Base-by-base conservation (phyloP, 768 basidiomycete genomes). In the Tricholoma matsutake region DNA sequence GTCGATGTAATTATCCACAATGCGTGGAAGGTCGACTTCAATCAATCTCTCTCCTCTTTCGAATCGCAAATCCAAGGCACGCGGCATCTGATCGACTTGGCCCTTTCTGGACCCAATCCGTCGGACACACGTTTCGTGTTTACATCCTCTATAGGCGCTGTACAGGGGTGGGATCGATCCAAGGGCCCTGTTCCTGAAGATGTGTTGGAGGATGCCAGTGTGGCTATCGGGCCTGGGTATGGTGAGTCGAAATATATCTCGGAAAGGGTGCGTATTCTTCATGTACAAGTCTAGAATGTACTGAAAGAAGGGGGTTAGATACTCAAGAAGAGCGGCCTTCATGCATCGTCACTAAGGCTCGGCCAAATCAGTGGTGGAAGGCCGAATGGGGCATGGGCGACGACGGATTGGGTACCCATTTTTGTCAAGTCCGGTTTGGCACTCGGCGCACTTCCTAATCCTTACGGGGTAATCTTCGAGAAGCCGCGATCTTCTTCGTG, bases 1-100 rank as follows among this genome's bases (percentile, higher is more conserved):
- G 68, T 77, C 9, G 72, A 71, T 2, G 59, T 65, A 22, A 68
- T 77, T 22, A 69, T 78, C 0, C 72, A 76, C 58, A 75, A 76
- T 45, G 79, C 76, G 1, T 80, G 76, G 79, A 63, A 70, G 9
- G 66, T 81, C 4, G 72, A 81, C 53, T 80, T 81, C 63, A 79
- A 80, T 35, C 61, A 75, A 6, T 67, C 74, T 0, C 64, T 80
- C 3, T 34, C 61, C 0, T 78, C 78, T 1, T 79, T 74, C 59
- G 75, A 80, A 57, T 63, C 73, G 0, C 71, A 75, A 41, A 59
- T 81, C 37, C 69, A 68, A 1, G 75, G 74, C 4, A 70, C 68
- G 2, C 60, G 74, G 25, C 65, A 72, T 31, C 61, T 78, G 10
- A 63, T 78, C 18, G 73, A 77, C 55, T 67, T 75, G 10, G 67